Evolutionary conservation across 768 basidiomycete species (phyloP).

Genomic region (Floccularia luteovirens): DNA sequence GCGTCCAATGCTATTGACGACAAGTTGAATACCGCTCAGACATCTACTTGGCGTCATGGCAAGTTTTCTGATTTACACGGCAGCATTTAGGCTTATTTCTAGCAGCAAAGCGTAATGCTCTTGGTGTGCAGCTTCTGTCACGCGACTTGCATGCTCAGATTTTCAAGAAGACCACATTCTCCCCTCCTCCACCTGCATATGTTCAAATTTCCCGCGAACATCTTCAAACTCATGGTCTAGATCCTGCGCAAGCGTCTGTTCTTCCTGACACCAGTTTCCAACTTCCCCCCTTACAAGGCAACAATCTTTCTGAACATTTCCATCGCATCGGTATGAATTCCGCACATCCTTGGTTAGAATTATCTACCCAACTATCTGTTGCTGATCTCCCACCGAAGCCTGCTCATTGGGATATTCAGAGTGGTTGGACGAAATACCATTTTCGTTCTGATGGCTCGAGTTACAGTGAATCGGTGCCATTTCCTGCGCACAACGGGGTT

Average conservation of each 20-base stretch:
- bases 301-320: slow-evolving; percentile 84
- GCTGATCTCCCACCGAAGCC: slow-evolving; percentile 52
- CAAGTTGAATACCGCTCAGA: no score
- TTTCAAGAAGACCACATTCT: slow-evolving; percentile 64
- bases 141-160: slow-evolving; percentile 75
- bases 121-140: slow-evolving; percentile 93
- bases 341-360: slow-evolving; percentile 71
- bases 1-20: no score
- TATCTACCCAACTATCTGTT: slow-evolving; percentile 53
- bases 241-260: slow-evolving; percentile 70
- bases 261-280: slow-evolving; percentile 77
- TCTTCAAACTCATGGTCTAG: slow-evolving; percentile 73
- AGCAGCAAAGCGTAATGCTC: slow-evolving; percentile 72
- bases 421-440: slow-evolving; percentile 90
- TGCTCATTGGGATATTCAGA: slow-evolving; percentile 39
- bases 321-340: slow-evolving; percentile 61
- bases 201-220: slow-evolving; percentile 77
- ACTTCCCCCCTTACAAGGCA: slow-evolving; percentile 78
- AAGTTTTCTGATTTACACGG: neutral
- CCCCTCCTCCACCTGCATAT: slow-evolving; percentile 48
- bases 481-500: slow-evolving; percentile 54
- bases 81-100: neutral
- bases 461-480: slow-evolving; percentile 65
- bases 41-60: no score
- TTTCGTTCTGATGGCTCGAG: slow-evolving; percentile 67